Base-by-base conservation (phyloP, 805 yeast species). In the Kuraishia hungarica region DNA sequence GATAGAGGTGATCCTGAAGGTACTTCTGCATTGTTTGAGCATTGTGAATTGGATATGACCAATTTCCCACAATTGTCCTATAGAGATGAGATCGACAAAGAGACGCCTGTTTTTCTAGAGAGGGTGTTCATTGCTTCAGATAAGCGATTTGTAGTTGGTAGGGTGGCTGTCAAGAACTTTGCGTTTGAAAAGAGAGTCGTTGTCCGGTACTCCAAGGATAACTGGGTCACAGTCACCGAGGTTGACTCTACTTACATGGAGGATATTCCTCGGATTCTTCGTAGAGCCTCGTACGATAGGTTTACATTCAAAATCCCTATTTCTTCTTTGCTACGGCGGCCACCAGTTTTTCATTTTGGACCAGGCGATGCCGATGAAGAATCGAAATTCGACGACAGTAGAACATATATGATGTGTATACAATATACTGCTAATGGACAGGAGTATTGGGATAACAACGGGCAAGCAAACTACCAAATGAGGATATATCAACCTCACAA, bases 381-480 rank as follows among this genome's bases (percentile, higher is more conserved):
- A 17, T 29, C 26, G 20, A 46, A 22, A 29, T 19, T 11, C 39
- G 22, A 19, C 26, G 58, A 58, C 13, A 58, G 61, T 10, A 63
- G 63, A 43, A 58, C 52, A 10, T 57, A 55, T 50, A 69, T 73
- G 50, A 71, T 87, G 61, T 88, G 96, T 62, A 76, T 86, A 48
- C 76, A 79, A 54, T 88, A 80, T 65, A 62, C 65, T 51, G 69
- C 81, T 20, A 67, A 70, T 49, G 76, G 77, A 17, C 62, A 64
- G 50, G 91, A 84, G 60, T 78, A 66, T 63, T 89, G 96, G 96
- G 97, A 89, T 67, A 89, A 87, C 71, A 90, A 89, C 69, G 58
- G 69, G 46, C 64, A 65, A 53, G 66, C 69, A 50, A 89, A 89
- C 69, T 89, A 86, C 68, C 75, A 72, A 49, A 68, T 89, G 49